Percentiles rank a stretch among this genome's conserved stretches.
These are phyloP conservation scores for Neonectria sp. DNA, from an alignment of 2,329 filamentous ascomycete species.

Conservation along the genomic window DNA sequence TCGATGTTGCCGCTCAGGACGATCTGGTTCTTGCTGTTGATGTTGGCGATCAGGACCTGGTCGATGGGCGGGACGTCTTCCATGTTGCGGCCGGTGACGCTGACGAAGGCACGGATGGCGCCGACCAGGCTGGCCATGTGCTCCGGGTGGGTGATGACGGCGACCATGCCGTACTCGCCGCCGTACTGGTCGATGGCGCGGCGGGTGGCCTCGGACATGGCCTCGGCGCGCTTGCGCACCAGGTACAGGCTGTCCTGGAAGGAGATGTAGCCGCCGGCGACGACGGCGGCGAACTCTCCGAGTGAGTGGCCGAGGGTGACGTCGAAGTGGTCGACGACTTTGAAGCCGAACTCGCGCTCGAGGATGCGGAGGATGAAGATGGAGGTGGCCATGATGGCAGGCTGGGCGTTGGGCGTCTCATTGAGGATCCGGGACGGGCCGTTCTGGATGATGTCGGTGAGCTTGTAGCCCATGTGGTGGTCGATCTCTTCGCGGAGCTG, in stretches of 20 bases:
- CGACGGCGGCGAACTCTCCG: constrained; percentile 92
- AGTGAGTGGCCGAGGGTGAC: constrained; percentile 91
- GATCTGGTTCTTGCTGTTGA: constrained; percentile 97
- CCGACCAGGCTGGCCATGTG: constrained; percentile 79
- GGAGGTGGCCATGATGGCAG: constrained; percentile 95
- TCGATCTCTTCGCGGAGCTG: constrained; percentile 92
- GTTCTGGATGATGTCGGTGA: constrained; percentile 84
- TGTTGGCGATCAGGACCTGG: constrained; percentile 91
- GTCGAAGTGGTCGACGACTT: constrained; percentile 79
- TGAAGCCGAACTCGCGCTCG: constrained; percentile 87
- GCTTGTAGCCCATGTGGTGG: constrained; percentile 78
- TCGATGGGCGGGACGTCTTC: constrained; percentile 82
- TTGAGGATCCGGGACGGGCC: constrained; percentile 85
- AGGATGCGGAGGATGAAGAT: constrained; percentile 91
- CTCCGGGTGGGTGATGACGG: constrained; percentile 87
- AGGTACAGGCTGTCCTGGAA: constrained; percentile 85
- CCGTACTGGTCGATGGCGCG: constrained; percentile 77
- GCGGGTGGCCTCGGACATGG: constrained; percentile 84
- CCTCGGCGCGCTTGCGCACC: constrained; percentile 83
- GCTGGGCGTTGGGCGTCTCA: constrained; percentile 89
- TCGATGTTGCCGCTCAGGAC: constrained; percentile 91
- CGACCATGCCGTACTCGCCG: constrained; percentile 94
- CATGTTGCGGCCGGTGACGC: constrained; percentile 74
- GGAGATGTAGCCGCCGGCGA: constrained; percentile 84
- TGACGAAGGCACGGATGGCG: constrained; percentile 85